Conservation (phyloP, 2,329 filamentous ascomycete genomes). For the Stachybotrys elegans region DNA sequence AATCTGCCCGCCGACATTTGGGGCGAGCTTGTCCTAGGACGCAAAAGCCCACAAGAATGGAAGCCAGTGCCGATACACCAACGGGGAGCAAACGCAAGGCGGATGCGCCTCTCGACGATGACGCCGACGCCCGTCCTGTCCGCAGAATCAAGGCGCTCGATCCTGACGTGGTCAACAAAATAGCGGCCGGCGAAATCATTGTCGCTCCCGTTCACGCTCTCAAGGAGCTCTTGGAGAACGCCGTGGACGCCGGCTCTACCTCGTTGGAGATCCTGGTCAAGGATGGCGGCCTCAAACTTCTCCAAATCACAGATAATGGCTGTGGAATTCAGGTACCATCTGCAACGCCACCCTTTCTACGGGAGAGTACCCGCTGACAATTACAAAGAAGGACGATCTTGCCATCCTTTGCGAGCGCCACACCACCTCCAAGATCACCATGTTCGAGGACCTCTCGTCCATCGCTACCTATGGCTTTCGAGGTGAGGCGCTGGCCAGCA, state of each 20-base stretch:
- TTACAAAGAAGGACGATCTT: constrained; percentile 74
- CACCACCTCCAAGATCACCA: constrained; percentile 91
- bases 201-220: constrained; percentile 93
- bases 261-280: constrained; percentile 87
- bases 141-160: constrained; percentile 66
- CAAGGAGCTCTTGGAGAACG: constrained; percentile 95
- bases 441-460: constrained; percentile 83
- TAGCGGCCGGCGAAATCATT: constrained; percentile 96
- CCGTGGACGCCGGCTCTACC: constrained; percentile 94
- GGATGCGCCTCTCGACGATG: constrained; percentile 21
- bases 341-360: background rate
- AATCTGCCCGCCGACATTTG: too few relatives aligned
- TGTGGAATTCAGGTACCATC: constrained; percentile 77
- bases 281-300: constrained; percentile 87
- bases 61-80: too few relatives aligned
- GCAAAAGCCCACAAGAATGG: too few relatives aligned
- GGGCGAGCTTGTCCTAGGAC: too few relatives aligned
- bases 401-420: constrained; percentile 91
- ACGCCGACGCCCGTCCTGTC: constrained; percentile 30
- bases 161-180: constrained; percentile 94
- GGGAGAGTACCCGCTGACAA: background rate
- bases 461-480: constrained; percentile 98
- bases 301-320: constrained; percentile 97
- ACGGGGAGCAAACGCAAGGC: constrained; percentile 50
- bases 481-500: constrained; percentile 92